These are phyloP conservation scores for Macrocybe gigantea DNA, from an alignment of 768 basidiomycete genomes.

Conservation along the genomic window DNA sequence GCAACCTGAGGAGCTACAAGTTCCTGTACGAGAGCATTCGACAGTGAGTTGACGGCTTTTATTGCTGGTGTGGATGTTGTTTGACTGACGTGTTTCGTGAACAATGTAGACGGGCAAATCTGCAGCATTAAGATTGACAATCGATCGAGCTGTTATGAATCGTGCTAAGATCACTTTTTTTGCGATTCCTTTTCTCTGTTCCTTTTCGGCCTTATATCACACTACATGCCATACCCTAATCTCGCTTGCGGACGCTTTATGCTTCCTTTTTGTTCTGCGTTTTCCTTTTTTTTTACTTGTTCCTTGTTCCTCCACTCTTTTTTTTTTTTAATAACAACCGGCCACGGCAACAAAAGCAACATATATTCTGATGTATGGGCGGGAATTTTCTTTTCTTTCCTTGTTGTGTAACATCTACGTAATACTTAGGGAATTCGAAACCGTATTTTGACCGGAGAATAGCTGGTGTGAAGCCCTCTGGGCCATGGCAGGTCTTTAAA, in stretches of 20 bases:
- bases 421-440: too few species aligned
- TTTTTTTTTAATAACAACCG: too few species aligned
- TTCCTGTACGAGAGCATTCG: slow-evolving; percentile 85
- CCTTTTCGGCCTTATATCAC: slow-evolving; percentile 3
- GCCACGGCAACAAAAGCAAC: too few species aligned
- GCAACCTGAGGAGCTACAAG: slow-evolving; percentile 89
- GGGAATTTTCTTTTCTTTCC: too few species aligned
- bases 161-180: slow-evolving; percentile 4
- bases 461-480: too few species aligned
- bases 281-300: background rate
- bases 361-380: too few species aligned
- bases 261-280: background rate
- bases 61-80: slow-evolving; percentile 2
- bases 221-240: background rate
- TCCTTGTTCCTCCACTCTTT: background rate
- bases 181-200: slow-evolving; percentile 3
- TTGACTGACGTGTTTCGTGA: slow-evolving; percentile 1
- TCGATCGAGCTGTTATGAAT: too few species aligned
- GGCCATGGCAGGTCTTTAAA: too few species aligned
- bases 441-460: too few species aligned
- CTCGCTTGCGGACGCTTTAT: background rate
- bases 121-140: slow-evolving; percentile 25
- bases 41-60: slow-evolving; percentile 51
- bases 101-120: slow-evolving; percentile 36
- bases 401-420: too few species aligned